Base-by-base conservation (phyloP, 2,329 filamentous ascomycete species). In the Parasarocladium wereldwijsianum region DNA sequence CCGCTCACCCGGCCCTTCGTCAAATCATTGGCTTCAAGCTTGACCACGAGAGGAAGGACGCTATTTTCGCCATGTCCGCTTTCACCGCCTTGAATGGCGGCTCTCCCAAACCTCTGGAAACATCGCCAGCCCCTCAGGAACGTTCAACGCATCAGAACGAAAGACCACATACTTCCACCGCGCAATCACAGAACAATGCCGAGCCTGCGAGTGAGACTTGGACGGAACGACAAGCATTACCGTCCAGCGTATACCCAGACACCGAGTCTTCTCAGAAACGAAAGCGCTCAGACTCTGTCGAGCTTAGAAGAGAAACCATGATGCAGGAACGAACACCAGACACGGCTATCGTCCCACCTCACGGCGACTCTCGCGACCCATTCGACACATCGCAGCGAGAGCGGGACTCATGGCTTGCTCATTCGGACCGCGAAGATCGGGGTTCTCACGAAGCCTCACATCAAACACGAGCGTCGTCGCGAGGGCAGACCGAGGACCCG, bases 241-340 rank as follows among this genome's bases (percentile, higher is more conserved):
- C 23, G n/a, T n/a, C n/a, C n/a, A n/a, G n/a, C n/a, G n/a, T n/a
- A n/a, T 16, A 27, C 16, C n/a, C 22, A 10, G 16, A 26, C 22
- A 8, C 8, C 5, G 66, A 74, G 20, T 46, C 43, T 11, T 54
- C 64, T 12, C 64, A 71, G 41, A 78, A 76, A 52, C 70, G 73
- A 43, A 87, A 84, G 51, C 69, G 80, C 36, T 83, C 80, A 6
- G 56, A 62, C 26, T 81, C 77, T 5, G 50, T 59, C 21, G 75
- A 75, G 33, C 49, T 47, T 6, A 47, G 53, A 32, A 53, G 54
- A 39, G 58, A 63, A 14, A 37, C 35, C 17, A 35, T 40, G 6
- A 33, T 39, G 6, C 47, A 52, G 24, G 49, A 55, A 34, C 44
- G 43, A 5, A 52, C 52, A 10, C 51, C 51, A 17, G 54, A 55